Percentiles rank a stretch among this genome's conserved stretches.
These are phyloP conservation scores for Linaria vulgaris DNA, from an alignment of 257 asterid species.

Conservation along the genomic window DNA sequence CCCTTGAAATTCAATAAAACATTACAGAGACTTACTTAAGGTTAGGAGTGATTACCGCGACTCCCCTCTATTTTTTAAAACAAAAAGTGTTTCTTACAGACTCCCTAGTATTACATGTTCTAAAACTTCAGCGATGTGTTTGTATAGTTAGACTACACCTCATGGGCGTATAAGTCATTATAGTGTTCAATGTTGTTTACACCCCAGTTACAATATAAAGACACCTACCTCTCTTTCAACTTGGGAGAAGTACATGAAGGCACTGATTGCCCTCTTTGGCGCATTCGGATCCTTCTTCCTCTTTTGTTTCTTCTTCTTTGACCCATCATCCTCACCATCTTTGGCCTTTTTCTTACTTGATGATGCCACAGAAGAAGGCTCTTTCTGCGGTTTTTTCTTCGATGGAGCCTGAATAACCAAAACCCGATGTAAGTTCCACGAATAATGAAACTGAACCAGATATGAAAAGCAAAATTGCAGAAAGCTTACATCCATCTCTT, in stretches of 20 bases:
- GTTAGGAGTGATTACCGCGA: too few relatives aligned
- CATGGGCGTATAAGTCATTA: too few relatives aligned
- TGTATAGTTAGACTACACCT: too few relatives aligned
- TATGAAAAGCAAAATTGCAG: not conserved
- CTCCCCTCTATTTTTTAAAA: too few relatives aligned
- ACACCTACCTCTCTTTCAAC: constrained; percentile 78
- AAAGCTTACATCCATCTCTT: constrained; percentile 55
- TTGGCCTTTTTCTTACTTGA: constrained; percentile 61
- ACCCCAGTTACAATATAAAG: not conserved
- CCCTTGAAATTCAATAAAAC: too few relatives aligned
- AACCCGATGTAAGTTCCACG: constrained; percentile 26
- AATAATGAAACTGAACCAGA: constrained; percentile 8
- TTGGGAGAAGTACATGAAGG: constrained; percentile 87
- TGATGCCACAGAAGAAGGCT: constrained; percentile 57
- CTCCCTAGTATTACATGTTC: too few relatives aligned
- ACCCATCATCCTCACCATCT: constrained; percentile 62
- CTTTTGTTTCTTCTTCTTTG: constrained; percentile 73
- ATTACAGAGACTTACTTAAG: too few relatives aligned
- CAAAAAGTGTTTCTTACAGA: too few relatives aligned
- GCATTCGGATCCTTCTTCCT: constrained; percentile 96
- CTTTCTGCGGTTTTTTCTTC: constrained; percentile 64
- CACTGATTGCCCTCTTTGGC: constrained; percentile 78
- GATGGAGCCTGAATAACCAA: constrained; percentile 44
- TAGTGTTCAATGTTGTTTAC: too few relatives aligned
- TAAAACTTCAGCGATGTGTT: too few relatives aligned